phyloP scores from a whole-genome alignment of 148 eudicot species.

The Chenopodium berlandieri region DNA sequence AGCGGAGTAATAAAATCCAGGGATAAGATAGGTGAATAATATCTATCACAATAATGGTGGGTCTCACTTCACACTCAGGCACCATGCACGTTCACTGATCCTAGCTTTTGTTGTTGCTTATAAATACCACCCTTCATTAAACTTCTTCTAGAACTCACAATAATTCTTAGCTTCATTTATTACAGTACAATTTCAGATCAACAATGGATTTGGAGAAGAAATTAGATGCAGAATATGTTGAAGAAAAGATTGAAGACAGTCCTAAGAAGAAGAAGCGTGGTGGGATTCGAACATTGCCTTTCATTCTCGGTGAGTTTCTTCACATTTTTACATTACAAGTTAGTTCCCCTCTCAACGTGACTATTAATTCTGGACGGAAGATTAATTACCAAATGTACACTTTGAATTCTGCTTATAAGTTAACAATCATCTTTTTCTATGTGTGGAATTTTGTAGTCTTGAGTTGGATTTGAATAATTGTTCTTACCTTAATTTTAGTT shows the following conservation, averaged over 20 bases:
- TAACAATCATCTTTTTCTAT: neutral
- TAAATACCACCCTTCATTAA: slow-evolving; percentile 2
- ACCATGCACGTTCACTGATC: slow-evolving; percentile 8
- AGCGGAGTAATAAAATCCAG: too few relatives aligned
- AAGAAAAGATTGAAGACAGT: slow-evolving; percentile 28
- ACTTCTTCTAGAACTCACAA: slow-evolving; percentile 12
- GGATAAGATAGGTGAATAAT: too few relatives aligned
- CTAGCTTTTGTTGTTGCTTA: neutral
- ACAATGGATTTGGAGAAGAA: slow-evolving; percentile 34
- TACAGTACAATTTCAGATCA: neutral
- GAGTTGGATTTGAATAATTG: neutral
- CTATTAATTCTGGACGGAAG: too few relatives aligned
- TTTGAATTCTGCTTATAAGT: too few relatives aligned
- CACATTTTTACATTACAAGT: neutral
- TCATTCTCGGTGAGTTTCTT: slow-evolving; percentile 62
- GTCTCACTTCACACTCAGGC: slow-evolving; percentile 1
- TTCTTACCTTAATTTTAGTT: neutral
- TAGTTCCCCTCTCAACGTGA: neutral
- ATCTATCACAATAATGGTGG: slow-evolving; percentile 4
- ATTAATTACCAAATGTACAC: neutral
- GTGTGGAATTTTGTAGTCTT: too few relatives aligned
- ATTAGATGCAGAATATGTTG: slow-evolving; percentile 6
- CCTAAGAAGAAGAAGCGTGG: slow-evolving; percentile 45
- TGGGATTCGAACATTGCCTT: slow-evolving; percentile 80
- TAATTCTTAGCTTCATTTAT: too few relatives aligned